phyloP scores from a whole-genome alignment of 371 early-diverging fungal genomes.

The Caulochytrium protostelioides region DNA sequence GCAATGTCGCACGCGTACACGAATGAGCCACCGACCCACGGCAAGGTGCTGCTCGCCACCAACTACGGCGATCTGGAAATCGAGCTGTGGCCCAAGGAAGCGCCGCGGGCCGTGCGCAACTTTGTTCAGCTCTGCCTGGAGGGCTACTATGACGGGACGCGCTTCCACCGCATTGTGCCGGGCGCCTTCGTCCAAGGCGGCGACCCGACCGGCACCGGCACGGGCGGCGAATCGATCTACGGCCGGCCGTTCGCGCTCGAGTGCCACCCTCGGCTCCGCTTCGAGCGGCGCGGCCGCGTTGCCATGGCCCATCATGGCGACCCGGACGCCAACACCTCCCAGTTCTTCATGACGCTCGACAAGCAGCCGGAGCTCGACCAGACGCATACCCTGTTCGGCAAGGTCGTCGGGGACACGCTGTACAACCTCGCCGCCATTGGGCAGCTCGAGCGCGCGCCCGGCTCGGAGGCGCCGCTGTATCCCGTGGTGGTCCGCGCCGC shows the following conservation, averaged over 20 bases:
- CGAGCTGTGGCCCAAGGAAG: conserved; percentile 81
- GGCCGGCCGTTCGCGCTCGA: conserved; percentile 70
- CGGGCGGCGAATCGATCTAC: conserved; percentile 73
- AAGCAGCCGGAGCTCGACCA: conserved; percentile 59
- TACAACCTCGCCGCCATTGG: conserved; percentile 75
- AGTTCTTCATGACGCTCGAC: conserved; percentile 86
- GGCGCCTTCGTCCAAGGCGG: conserved; percentile 90
- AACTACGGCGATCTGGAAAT: conserved; percentile 70
- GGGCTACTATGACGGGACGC: conserved; percentile 49
- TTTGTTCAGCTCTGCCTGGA: conserved; percentile 62
- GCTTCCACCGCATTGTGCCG: conserved; percentile 72
- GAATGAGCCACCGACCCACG: conserved; percentile 33
- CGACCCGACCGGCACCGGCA: conserved; percentile 55
- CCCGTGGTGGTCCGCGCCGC: conserved; percentile 45
- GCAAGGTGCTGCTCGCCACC: conserved; percentile 68
- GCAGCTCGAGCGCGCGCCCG: conserved; percentile 47
- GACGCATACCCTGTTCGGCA: conserved; percentile 79
- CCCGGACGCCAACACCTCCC: conserved; percentile 52
- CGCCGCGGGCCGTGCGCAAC: conserved; percentile 74
- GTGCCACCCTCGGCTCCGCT: conserved; percentile 72
- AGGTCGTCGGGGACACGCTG: conserved; percentile 71
- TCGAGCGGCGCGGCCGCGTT: conserved; percentile 64
- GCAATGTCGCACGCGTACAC: conserved; percentile 20
- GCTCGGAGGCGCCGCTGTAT: conserved; percentile 55
- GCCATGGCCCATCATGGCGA: conserved; percentile 30